phyloP scores from a whole-genome alignment of 208 protist species.

The Crithidia bombi region DNA sequence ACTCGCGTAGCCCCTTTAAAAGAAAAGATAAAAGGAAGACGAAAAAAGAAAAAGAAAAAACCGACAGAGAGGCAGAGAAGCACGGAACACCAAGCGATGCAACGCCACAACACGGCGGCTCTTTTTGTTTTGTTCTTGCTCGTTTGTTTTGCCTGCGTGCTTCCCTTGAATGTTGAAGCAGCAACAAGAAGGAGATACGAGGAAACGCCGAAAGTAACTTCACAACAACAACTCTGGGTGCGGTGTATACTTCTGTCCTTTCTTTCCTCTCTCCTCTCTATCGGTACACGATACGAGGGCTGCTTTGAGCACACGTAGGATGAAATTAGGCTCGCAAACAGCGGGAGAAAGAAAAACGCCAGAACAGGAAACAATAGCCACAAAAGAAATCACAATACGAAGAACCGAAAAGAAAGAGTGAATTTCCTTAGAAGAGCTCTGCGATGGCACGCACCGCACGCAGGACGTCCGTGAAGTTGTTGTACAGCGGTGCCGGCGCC shows the following conservation, averaged over 20 bases:
- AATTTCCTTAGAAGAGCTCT: slow-evolving; percentile 39
- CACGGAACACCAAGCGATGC: no score
- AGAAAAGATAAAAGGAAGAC: background rate
- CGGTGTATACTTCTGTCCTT: background rate
- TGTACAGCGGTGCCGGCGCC: slow-evolving; percentile 92
- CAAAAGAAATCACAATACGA: background rate
- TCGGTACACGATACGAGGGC: no score
- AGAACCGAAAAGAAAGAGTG: background rate
- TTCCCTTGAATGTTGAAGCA: no score
- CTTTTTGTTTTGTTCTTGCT: background rate
- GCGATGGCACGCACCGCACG: slow-evolving; percentile 57
- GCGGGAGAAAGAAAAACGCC: background rate
- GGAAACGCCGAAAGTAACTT: no score
- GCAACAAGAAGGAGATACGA: no score
- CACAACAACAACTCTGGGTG: no score
- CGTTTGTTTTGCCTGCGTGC: no score
- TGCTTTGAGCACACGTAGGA: no score
- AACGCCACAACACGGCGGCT: background rate
- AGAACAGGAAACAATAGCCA: background rate
- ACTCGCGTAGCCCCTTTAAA: background rate
- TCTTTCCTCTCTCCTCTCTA: background rate
- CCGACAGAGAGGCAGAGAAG: slow-evolving; percentile 8
- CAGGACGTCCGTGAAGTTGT: slow-evolving; percentile 90
- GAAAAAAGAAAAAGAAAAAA: slow-evolving; percentile 24
- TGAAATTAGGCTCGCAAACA: no score